phyloP scores from a whole-genome alignment of 768 basidiomycete genomes.

The Hydnomerulius pinastri region DNA sequence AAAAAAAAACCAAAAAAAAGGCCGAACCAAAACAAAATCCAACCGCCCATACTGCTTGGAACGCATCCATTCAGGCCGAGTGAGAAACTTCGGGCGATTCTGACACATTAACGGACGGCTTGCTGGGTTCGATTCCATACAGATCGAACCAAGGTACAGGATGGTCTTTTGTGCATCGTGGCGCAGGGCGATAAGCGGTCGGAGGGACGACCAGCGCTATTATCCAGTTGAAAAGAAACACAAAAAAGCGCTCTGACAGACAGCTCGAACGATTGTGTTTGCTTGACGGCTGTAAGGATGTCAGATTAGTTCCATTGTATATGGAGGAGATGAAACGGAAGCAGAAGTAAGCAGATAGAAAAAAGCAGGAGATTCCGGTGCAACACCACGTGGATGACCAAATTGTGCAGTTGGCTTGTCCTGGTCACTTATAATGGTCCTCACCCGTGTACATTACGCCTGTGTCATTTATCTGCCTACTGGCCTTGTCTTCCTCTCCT shows the following conservation, averaged over 20 bases:
- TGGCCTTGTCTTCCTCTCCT: slow-evolving; percentile 4
- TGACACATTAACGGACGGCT: not conserved
- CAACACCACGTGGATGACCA: slow-evolving; percentile 28
- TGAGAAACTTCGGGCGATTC: not conserved
- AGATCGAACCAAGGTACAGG: not conserved
- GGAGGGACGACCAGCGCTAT: no score
- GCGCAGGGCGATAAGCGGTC: not conserved
- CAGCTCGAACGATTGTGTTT: not conserved
- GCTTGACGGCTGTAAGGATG: not conserved
- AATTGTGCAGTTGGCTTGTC: slow-evolving; percentile 28
- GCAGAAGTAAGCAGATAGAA: not conserved
- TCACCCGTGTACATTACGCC: slow-evolving; percentile 9
- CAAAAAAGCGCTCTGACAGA: not conserved
- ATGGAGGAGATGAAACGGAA: slow-evolving; percentile 1
- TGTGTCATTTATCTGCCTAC: not conserved
- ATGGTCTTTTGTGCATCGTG: not conserved
- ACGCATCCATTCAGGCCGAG: not conserved
- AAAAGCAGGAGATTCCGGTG: slow-evolving; percentile 12
- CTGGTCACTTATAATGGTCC: slow-evolving; percentile 30
- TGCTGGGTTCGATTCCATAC: not conserved
- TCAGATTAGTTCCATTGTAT: not conserved
- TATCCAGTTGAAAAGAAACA: not conserved
- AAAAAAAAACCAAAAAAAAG: not conserved
- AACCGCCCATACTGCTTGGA: not conserved
- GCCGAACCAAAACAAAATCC: not conserved